Percentiles rank a stretch among this genome's conserved stretches.
phyloP scores from a whole-genome alignment of 345 rosid genomes.

The Murraya paniculata region DNA sequence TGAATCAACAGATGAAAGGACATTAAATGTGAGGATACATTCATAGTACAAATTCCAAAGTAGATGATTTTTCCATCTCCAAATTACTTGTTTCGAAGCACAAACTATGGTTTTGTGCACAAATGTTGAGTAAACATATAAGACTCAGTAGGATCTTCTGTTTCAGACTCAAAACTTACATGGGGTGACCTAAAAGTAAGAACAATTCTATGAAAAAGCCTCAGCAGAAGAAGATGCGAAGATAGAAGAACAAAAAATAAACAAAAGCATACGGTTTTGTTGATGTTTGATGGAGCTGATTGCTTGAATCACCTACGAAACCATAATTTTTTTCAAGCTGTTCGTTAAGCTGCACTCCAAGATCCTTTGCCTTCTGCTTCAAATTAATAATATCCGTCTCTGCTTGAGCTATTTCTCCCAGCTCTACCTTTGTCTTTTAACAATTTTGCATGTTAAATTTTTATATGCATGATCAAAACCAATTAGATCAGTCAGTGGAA shows the following conservation, averaged over 20 bases:
- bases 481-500: slow-evolving; percentile 9
- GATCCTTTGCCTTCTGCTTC: slow-evolving; percentile 61
- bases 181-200: background rate
- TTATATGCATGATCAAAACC: slow-evolving; percentile 14
- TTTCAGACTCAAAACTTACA: background rate
- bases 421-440: slow-evolving; percentile 55
- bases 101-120: background rate
- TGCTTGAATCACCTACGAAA: slow-evolving; percentile 36
- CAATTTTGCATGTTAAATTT: slow-evolving; percentile 25
- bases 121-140: background rate
- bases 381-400: slow-evolving; percentile 59
- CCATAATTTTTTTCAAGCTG: slow-evolving; percentile 35
- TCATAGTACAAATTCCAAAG: background rate
- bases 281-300: slow-evolving; percentile 27
- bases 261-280: slow-evolving; percentile 41
- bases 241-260: slow-evolving; percentile 4
- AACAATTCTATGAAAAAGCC: background rate
- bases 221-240: background rate
- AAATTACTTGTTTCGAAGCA: background rate
- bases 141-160: no score
- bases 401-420: slow-evolving; percentile 60
- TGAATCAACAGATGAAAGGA: background rate
- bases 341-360: slow-evolving; percentile 46
- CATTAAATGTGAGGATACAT: slow-evolving; percentile 6
- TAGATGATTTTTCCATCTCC: background rate